Evolutionary conservation across 2,329 filamentous ascomycete genomes (phyloP).

Genomic region (Elsinoe perseae): DNA sequence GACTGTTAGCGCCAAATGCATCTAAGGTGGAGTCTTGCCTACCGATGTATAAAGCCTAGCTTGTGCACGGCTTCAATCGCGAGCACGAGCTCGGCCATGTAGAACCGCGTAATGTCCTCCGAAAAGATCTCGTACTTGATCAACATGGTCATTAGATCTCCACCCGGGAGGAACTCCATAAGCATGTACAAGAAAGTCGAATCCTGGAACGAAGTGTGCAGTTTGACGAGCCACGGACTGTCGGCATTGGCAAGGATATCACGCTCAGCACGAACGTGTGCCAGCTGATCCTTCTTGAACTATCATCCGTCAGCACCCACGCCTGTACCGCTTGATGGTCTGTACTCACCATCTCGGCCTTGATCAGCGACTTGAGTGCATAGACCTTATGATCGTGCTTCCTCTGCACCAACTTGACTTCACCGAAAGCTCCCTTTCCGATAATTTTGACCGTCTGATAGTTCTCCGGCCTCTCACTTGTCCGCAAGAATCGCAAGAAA

Average conservation of each 20-base stretch:
- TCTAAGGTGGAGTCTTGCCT: constrained; percentile 21
- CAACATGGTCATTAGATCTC: constrained; percentile 99
- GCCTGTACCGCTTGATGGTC: background rate
- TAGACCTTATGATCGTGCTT: constrained; percentile 96
- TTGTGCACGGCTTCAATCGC: constrained; percentile 99
- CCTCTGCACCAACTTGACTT: constrained; percentile 95
- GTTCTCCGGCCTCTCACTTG: constrained; percentile 87
- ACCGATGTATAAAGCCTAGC: constrained; percentile 97
- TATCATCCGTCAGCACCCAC: constrained; percentile 21
- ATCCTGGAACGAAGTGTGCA: constrained; percentile 97
- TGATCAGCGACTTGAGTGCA: constrained; percentile 95
- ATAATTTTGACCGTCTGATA: constrained; percentile 97
- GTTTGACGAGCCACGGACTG: constrained; percentile 97
- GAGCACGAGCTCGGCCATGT: constrained; percentile 95
- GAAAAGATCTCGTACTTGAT: constrained; percentile 99
- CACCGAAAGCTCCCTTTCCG: constrained; percentile 96
- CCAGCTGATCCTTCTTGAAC: constrained; percentile 97
- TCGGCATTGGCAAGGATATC: constrained; percentile 98
- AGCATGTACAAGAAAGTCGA: constrained; percentile 94
- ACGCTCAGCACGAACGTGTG: constrained; percentile 93
- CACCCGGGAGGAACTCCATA: constrained; percentile 98
- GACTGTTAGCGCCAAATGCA: constrained; percentile 3
- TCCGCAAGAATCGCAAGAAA: constrained; percentile 88
- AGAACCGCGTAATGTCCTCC: constrained; percentile 96
- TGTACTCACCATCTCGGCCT: constrained; percentile 73